phyloP scores from a whole-genome alignment of 768 basidiomycete species.

The Boletus vermiculosoides region DNA sequence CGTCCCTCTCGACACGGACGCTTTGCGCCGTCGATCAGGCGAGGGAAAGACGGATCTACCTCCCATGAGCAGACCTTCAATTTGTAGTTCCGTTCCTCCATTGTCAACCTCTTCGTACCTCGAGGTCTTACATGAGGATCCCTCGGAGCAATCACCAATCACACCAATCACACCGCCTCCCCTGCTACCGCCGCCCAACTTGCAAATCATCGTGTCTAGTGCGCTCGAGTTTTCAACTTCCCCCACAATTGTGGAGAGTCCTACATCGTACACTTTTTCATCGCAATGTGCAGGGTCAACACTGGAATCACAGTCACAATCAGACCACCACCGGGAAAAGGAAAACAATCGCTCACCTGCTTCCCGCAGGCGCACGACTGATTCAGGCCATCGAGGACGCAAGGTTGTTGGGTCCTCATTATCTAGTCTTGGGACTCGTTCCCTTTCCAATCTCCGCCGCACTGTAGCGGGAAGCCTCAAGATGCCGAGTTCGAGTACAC shows the following conservation, averaged over 20 bases:
- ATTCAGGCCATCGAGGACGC: slow-evolving; percentile 17
- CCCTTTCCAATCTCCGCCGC: slow-evolving; percentile 46
- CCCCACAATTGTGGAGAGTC: slow-evolving; percentile 20
- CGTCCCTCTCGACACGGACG: slow-evolving; percentile 1
- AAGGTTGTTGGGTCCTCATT: slow-evolving; percentile 7
- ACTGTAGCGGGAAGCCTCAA: slow-evolving; percentile 38
- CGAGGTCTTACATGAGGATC: slow-evolving; percentile 33
- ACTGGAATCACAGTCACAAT: slow-evolving; percentile 14
- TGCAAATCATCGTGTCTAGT: slow-evolving; percentile 24
- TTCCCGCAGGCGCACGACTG: slow-evolving; percentile 21
- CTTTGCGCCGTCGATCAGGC: slow-evolving; percentile 1
- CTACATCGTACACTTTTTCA: slow-evolving; percentile 26
- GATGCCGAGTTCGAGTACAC: slow-evolving; percentile 18
- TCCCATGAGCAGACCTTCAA: slow-evolving; percentile 19
- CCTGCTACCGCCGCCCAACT: not conserved
- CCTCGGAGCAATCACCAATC: slow-evolving; percentile 19
- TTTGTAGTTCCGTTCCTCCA: slow-evolving; percentile 21
- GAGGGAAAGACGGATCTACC: slow-evolving; percentile 17
- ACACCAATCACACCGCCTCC: slow-evolving; percentile 15
- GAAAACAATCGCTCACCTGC: not conserved
- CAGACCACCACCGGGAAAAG: slow-evolving; percentile 16
- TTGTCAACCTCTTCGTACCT: slow-evolving; percentile 27
- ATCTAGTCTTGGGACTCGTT: slow-evolving; percentile 35
- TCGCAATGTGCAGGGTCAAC: slow-evolving; percentile 18
- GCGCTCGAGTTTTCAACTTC: slow-evolving; percentile 6